Evolutionary conservation across 2,329 filamentous ascomycete genomes (phyloP).

Genomic region (Phoma sp.): DNA sequence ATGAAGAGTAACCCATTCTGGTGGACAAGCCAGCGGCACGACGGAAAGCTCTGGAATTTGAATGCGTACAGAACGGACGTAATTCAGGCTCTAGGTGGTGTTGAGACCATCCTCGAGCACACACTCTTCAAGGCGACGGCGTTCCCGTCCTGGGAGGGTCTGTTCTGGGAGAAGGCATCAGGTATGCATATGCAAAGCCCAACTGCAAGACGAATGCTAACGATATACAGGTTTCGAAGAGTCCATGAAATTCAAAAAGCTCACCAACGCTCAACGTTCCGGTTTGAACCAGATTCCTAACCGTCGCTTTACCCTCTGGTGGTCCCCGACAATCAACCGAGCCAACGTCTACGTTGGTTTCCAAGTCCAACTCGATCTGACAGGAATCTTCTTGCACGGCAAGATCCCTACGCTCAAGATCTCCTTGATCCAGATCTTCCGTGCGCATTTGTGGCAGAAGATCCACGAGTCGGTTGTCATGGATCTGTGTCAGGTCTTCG

Average conservation of each 20-base stretch:
- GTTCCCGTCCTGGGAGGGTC: slow-evolving; percentile 94
- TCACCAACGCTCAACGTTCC: slow-evolving; percentile 94
- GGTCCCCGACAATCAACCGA: slow-evolving; percentile 88
- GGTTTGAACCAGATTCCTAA: slow-evolving; percentile 99
- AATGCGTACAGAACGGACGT: slow-evolving; percentile 97
- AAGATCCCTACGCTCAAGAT: slow-evolving; percentile 99
- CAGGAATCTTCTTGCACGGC: slow-evolving; percentile 97
- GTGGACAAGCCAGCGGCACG: slow-evolving; percentile 98
- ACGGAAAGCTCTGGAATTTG: slow-evolving; percentile 96
- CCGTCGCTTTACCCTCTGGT: slow-evolving; percentile 97
- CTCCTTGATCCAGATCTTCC: slow-evolving; percentile 97
- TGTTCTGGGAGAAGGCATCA: slow-evolving; percentile 82
- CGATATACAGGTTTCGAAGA: slow-evolving; percentile 43
- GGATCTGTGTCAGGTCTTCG: slow-evolving; percentile 98
- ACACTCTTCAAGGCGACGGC: slow-evolving; percentile 96
- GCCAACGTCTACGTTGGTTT: slow-evolving; percentile 99
- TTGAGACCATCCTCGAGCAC: slow-evolving; percentile 97
- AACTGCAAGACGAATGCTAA: no score
- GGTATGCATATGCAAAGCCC: slow-evolving; percentile 25
- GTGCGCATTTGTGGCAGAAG: slow-evolving; percentile 99
- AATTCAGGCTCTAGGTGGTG: slow-evolving; percentile 93
- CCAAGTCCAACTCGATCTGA: slow-evolving; percentile 96
- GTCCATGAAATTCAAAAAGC: slow-evolving; percentile 97
- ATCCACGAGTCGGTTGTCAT: slow-evolving; percentile 99
- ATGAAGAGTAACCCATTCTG: slow-evolving; percentile 99